These are phyloP conservation scores for Hymenoscyphus repandus DNA, from an alignment of 2,329 filamentous ascomycete genomes.

Conservation along the genomic window DNA sequence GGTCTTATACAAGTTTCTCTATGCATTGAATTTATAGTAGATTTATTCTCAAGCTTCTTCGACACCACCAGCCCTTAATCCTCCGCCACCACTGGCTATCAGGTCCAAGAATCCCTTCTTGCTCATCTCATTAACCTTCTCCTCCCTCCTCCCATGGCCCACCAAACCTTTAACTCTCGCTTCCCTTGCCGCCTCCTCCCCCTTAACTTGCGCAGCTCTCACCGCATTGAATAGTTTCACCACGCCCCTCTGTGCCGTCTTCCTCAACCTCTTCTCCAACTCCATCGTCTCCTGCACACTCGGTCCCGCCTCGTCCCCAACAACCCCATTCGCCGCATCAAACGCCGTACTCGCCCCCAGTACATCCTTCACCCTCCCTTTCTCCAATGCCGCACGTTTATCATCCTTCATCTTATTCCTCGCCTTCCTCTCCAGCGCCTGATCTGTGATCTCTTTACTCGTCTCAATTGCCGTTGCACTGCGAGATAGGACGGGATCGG, in stretches of 20 bases:
- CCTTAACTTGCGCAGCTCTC: constrained; percentile 84
- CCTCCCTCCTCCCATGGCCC: constrained; percentile 73
- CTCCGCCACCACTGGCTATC: constrained; percentile 63
- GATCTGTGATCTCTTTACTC: constrained; percentile 66
- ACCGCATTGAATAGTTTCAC: constrained; percentile 97
- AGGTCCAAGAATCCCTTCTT: constrained; percentile 94
- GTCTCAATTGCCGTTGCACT: constrained; percentile 69
- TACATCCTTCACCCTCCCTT: constrained; percentile 84
- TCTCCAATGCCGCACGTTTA: constrained; percentile 73
- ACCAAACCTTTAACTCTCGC: constrained; percentile 68
- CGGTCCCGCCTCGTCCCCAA: constrained; percentile 33
- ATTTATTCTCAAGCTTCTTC: constrained; percentile 29
- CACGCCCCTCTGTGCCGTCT: constrained; percentile 88
- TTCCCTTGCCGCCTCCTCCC: constrained; percentile 67
- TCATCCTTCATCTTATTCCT: constrained; percentile 73
- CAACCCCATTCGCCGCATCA: constrained; percentile 41
- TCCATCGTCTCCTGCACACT: constrained; percentile 55
- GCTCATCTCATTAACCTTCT: constrained; percentile 91
- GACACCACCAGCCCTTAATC: constrained; percentile 52
- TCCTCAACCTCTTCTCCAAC: constrained; percentile 73
- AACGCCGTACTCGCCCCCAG: constrained; percentile 54
- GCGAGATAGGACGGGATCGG: constrained; percentile 87
- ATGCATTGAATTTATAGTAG: constrained; percentile 1
- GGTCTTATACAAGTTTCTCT: constrained; percentile 22
- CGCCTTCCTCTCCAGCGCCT: constrained; percentile 76